Conservation (phyloP, 2,329 filamentous ascomycete species). For the Microcyclospora pomicola region DNA sequence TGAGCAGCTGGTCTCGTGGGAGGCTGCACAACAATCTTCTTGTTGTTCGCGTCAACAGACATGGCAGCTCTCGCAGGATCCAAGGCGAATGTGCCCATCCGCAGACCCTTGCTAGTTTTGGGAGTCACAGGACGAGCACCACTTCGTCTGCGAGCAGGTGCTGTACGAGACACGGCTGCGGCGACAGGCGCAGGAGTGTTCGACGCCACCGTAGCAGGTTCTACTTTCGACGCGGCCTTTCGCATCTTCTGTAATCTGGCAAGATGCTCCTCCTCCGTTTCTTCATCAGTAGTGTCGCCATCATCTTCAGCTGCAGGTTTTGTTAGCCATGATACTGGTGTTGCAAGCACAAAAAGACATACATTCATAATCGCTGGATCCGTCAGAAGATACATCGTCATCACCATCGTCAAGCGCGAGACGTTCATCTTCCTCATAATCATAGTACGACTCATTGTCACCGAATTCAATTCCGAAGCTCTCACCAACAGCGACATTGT, state of each 20-base stretch:
- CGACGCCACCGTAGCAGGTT: slow-evolving; percentile 6
- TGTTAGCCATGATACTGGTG: slow-evolving; percentile 13
- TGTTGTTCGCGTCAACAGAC: slow-evolving; percentile 7
- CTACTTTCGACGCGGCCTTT: slow-evolving; percentile 6
- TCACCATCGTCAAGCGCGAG: slow-evolving; percentile 18
- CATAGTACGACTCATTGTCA: slow-evolving; percentile 21
- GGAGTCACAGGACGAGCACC: slow-evolving; percentile 3
- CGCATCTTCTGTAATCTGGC: slow-evolving; percentile 11
- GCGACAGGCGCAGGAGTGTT: slow-evolving; percentile 9
- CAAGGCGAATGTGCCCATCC: slow-evolving; percentile 15
- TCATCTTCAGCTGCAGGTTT: slow-evolving; percentile 19
- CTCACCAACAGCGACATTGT: slow-evolving; percentile 12
- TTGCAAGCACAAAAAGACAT: slow-evolving; percentile 9
- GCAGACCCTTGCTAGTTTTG: slow-evolving; percentile 9
- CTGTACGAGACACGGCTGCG: background rate
- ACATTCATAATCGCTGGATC: slow-evolving; percentile 19
- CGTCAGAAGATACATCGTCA: slow-evolving; percentile 17
- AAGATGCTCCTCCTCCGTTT: slow-evolving; percentile 15
- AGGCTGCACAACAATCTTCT: slow-evolving; percentile 9
- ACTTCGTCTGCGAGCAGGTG: background rate
- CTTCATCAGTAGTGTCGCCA: slow-evolving; percentile 25
- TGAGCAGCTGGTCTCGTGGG: slow-evolving; percentile 9
- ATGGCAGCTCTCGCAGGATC: slow-evolving; percentile 14
- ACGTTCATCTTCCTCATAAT: slow-evolving; percentile 21
- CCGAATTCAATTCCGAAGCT: slow-evolving; percentile 9